phyloP scores from a whole-genome alignment of 148 eudicot species.

The Rhododendron vialii region DNA sequence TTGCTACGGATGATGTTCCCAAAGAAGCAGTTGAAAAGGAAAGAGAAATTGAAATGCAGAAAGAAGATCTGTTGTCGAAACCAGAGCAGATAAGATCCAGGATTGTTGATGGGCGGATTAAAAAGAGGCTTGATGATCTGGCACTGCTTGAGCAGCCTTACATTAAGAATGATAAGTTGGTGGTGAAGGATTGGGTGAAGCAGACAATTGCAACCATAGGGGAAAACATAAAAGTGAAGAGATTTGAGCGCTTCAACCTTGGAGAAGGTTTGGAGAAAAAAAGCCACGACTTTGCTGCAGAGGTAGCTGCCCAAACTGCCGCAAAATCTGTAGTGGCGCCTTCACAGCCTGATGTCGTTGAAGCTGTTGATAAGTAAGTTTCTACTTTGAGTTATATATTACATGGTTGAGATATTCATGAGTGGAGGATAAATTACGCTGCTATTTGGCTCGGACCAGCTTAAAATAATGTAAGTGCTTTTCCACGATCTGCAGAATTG shows the following conservation, averaged over 20 bases:
- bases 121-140: conserved; percentile 83
- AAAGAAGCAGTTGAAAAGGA: conserved; percentile 67
- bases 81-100: conserved; percentile 84
- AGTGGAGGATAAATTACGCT: not conserved
- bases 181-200: conserved; percentile 82
- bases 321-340: conserved; percentile 37
- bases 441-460: not conserved
- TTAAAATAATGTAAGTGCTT: not conserved
- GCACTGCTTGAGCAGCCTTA: conserved; percentile 93
- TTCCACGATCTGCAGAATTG: not conserved
- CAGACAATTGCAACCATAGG: conserved; percentile 90
- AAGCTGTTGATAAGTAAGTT: conserved; percentile 64
- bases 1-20: conserved; percentile 75
- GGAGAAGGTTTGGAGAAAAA: conserved; percentile 95
- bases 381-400: not conserved
- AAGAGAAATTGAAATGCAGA: conserved; percentile 85
- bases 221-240: conserved; percentile 84
- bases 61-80: conserved; percentile 84
- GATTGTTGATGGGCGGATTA: conserved; percentile 89
- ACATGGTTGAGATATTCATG: not conserved
- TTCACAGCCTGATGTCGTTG: conserved; percentile 50
- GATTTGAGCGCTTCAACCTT: conserved; percentile 74
- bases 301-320: conserved; percentile 97
- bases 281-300: conserved; percentile 92
- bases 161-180: conserved; percentile 87